These are phyloP conservation scores for Russula sp. DNA, from an alignment of 768 basidiomycete genomes.

Conservation along the genomic window DNA sequence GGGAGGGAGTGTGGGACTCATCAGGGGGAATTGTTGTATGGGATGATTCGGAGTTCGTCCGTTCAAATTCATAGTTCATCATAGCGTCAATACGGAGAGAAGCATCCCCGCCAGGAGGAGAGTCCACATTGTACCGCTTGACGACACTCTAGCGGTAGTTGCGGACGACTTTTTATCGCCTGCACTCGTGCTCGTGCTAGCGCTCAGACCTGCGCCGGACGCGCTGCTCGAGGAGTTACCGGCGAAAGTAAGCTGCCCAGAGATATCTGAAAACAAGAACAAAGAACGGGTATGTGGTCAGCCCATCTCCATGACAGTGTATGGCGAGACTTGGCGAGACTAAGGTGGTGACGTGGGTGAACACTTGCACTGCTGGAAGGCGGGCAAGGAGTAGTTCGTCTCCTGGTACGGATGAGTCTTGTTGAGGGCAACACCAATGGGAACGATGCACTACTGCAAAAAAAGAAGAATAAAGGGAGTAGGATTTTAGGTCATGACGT, in stretches of 20 bases:
- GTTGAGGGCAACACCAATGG: conserved; percentile 52
- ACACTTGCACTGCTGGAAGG: conserved; percentile 49
- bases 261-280: too few relatives aligned
- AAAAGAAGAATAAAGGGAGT: background rate
- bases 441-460: conserved; percentile 46
- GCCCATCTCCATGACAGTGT: background rate
- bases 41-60: too few relatives aligned
- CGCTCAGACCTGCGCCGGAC: too few relatives aligned
- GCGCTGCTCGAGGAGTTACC: too few relatives aligned
- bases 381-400: conserved; percentile 41
- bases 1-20: too few relatives aligned
- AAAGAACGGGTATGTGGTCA: background rate
- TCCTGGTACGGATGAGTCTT: conserved; percentile 53
- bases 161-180: conserved; percentile 1
- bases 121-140: too few relatives aligned
- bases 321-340: background rate
- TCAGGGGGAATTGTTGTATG: too few relatives aligned
- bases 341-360: background rate
- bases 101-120: too few relatives aligned
- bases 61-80: too few relatives aligned
- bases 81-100: too few relatives aligned
- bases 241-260: too few relatives aligned
- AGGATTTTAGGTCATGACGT: background rate
- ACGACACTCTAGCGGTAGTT: background rate
- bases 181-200: background rate